Percentiles rank a stretch among this genome's conserved stretches.
Evolutionary conservation across 345 rosid genomes (phyloP).

Genomic region (Passiflora organensis): DNA sequence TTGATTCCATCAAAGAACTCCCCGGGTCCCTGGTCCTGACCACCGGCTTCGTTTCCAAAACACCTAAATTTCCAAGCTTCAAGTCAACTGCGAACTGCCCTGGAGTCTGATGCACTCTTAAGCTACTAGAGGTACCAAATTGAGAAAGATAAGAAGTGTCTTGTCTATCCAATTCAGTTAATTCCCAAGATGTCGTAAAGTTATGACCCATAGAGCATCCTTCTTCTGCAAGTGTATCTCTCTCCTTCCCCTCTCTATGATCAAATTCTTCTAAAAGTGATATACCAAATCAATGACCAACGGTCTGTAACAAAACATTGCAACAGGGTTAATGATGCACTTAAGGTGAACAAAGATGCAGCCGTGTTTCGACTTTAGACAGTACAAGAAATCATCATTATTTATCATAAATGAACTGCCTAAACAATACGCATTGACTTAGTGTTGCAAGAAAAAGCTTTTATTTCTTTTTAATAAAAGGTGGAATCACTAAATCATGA

Average conservation of each 20-base stretch:
- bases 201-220: slow-evolving; percentile 25
- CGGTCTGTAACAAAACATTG: background rate
- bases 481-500: background rate
- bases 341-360: slow-evolving; percentile 6
- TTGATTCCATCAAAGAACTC: slow-evolving; percentile 44
- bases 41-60: slow-evolving; percentile 16
- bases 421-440: too few relatives aligned
- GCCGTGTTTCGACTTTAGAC: background rate
- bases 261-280: slow-evolving; percentile 10
- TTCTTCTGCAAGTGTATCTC: slow-evolving; percentile 4
- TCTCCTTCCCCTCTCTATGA: slow-evolving; percentile 10
- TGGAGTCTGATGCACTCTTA: slow-evolving; percentile 7
- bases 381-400: background rate
- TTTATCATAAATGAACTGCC: too few relatives aligned
- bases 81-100: slow-evolving; percentile 20
- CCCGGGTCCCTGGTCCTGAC: slow-evolving; percentile 10
- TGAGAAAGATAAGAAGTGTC: slow-evolving; percentile 10
- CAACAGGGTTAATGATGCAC: too few relatives aligned
- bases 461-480: too few relatives aligned
- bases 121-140: slow-evolving; percentile 13
- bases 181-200: slow-evolving; percentile 17
- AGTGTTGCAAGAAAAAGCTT: too few relatives aligned
- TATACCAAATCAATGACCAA: slow-evolving; percentile 3
- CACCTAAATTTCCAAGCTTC: slow-evolving; percentile 26
- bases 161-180: slow-evolving; percentile 17